A percentile compares a stretch with the other conserved stretches of the same genome.
phyloP scores from a whole-genome alignment of 345 rosid species.

The Dipteronia sinensis region DNA sequence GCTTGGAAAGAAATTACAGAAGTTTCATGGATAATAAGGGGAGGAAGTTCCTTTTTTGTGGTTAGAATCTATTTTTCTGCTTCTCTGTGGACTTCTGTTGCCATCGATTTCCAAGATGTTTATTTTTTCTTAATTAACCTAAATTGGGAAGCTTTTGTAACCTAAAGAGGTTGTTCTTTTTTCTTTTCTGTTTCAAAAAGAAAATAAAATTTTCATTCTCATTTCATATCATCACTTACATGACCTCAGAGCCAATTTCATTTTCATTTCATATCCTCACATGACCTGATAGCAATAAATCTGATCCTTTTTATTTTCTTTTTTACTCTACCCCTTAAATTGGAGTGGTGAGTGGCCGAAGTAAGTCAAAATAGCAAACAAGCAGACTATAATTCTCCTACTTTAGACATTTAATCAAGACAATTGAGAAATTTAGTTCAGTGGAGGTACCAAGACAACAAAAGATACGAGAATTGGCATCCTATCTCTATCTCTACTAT shows the following conservation, averaged over 20 bases:
- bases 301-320: neutral
- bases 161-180: no score
- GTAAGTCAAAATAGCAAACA: neutral
- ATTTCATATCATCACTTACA: neutral
- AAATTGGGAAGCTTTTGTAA: no score
- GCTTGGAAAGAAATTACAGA: neutral
- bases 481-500: neutral
- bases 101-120: neutral
- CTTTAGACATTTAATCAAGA: neutral
- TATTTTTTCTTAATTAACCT: neutral
- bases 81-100: neutral
- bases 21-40: neutral
- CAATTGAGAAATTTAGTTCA: conserved; percentile 3
- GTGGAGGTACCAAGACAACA: neutral
- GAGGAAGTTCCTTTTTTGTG: neutral
- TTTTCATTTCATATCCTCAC: neutral
- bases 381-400: neutral
- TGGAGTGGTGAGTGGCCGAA: neutral
- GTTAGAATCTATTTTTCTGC: neutral
- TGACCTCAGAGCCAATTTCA: neutral
- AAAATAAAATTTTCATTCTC: neutral
- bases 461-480: neutral
- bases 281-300: neutral
- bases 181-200: neutral
- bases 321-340: neutral